Percentiles rank a stretch among this genome's conserved stretches.
phyloP scores from a whole-genome alignment of 73 alveolate species.

The Paraurostyla sp. region DNA sequence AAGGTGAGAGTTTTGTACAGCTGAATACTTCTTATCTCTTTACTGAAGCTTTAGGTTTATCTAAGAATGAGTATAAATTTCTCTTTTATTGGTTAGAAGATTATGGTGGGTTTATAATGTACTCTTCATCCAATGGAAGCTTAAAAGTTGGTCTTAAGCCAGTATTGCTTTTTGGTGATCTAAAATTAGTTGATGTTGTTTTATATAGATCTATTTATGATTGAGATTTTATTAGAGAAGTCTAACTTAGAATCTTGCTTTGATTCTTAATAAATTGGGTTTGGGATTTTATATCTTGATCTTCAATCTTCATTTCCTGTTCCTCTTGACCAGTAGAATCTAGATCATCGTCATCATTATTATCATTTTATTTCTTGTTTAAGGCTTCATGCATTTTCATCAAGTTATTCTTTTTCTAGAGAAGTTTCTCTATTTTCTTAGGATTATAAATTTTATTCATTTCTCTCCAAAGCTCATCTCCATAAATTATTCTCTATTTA shows the following conservation, averaged over 20 bases:
- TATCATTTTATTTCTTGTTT: neutral
- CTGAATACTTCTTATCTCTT: constrained; percentile 22
- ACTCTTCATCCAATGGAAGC: constrained; percentile 22
- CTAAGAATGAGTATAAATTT: neutral
- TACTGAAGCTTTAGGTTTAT: neutral
- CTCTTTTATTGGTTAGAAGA: neutral
- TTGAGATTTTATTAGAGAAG: neutral
- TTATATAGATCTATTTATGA: neutral
- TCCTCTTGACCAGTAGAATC: neutral
- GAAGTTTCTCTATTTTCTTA: constrained; percentile 22
- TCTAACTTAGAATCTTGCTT: neutral
- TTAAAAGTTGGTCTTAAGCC: constrained; percentile 1
- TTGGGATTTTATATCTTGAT: neutral
- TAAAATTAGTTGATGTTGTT: neutral
- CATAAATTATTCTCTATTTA: constrained; percentile 9
- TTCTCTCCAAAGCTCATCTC: constrained; percentile 41
- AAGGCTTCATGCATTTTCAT: constrained; percentile 52
- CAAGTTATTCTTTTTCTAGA: constrained; percentile 15
- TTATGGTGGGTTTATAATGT: neutral
- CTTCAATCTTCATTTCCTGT: neutral
- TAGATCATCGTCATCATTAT: neutral
- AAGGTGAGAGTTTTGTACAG: constrained; percentile 33
- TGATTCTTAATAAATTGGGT: no score
- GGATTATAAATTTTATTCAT: constrained; percentile 35
- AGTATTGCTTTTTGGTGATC: neutral